Conservation (phyloP, 495 filamentous ascomycete genomes). For the Daldinia caldariorum region DNA sequence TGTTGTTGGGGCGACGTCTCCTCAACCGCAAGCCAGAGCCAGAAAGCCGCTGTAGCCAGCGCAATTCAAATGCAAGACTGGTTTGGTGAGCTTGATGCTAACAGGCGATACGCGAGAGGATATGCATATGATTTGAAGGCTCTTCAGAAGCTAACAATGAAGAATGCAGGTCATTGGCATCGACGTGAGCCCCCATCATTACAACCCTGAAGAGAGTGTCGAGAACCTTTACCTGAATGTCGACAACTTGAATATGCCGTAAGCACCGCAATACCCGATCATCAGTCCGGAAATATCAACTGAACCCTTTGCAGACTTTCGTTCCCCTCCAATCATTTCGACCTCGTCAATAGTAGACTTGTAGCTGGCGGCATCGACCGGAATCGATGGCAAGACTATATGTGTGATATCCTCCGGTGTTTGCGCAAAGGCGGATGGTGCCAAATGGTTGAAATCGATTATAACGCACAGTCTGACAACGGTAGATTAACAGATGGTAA, state of each 20-base stretch:
- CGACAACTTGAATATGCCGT: conserved; percentile 80
- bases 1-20: conserved; percentile 7
- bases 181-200: conserved; percentile 76
- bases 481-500: conserved; percentile 75
- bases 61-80: conserved; percentile 11
- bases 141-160: conserved; percentile 17
- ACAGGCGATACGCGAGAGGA: conserved; percentile 10
- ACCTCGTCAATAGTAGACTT: conserved; percentile 88
- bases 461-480: conserved; percentile 89
- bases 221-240: conserved; percentile 79
- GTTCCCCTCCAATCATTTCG: conserved; percentile 80
- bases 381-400: conserved; percentile 79
- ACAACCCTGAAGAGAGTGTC: conserved; percentile 69
- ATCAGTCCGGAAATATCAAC: conserved; percentile 36
- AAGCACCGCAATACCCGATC: conserved; percentile 43
- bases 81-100: conserved; percentile 24
- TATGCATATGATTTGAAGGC: conserved; percentile 9
- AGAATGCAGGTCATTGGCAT: conserved; percentile 75
- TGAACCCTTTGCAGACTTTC: conserved; percentile 65
- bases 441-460: conserved; percentile 90
- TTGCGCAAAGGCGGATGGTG: conserved; percentile 78
- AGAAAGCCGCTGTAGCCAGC: conserved; percentile 8
- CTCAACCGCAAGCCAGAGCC: not conserved
- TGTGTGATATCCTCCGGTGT: conserved; percentile 74
- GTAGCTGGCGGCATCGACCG: conserved; percentile 81